Evolutionary conservation across 257 asterid genomes (phyloP), one percentile per base, ranked within the genome.

Genomic region (Gentiana macrophylla): DNA sequence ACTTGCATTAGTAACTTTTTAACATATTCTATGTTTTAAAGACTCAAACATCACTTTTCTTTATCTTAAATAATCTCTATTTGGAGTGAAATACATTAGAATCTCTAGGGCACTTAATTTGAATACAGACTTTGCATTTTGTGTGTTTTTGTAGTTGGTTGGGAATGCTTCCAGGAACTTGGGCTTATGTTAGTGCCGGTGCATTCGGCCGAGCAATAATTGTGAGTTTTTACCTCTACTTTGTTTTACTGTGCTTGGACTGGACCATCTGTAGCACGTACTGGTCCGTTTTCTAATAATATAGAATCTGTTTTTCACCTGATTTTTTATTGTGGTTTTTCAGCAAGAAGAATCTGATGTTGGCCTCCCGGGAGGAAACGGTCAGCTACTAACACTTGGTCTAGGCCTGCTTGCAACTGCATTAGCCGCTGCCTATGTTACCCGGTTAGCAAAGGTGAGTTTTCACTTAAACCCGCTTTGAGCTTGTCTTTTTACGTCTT

Each of bases 161-260:
- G 51, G 98, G 98, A 55, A 87, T 87, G 97, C 97, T 91, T 69
- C 97, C 98, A 0, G 98, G 98, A 62, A 51, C 97, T 51, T 91
- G 98, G 98, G 98, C 95, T 2, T 91, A 91, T 51, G 98, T 91
- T 72, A 91, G 93, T 55, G 98, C 98, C 3, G 98, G 95, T 49
- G 98, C 98, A 64, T 87, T 87, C 69, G 95, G 97, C 57, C 86
- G 98, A 49, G 95, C 95, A 62, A 69, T 91, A 63, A 80, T 91
- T 62, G 98, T 91, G 75, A 87, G 98, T 74, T 68, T 57, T 43
- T 41, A 5, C 9, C 8, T 3, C 24, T 24, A 38, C 8, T 41
- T 1, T 41, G 6, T 10, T 10, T 10, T 41, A 10, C 9, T 41
- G 46, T 50, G 47, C 55, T 45, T 55, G 8, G 44, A 5, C 15